Evolutionary conservation across 345 rosid species (phyloP), one percentile per base, ranked within the genome.

Genomic region (Rubroshorea leprosula): DNA sequence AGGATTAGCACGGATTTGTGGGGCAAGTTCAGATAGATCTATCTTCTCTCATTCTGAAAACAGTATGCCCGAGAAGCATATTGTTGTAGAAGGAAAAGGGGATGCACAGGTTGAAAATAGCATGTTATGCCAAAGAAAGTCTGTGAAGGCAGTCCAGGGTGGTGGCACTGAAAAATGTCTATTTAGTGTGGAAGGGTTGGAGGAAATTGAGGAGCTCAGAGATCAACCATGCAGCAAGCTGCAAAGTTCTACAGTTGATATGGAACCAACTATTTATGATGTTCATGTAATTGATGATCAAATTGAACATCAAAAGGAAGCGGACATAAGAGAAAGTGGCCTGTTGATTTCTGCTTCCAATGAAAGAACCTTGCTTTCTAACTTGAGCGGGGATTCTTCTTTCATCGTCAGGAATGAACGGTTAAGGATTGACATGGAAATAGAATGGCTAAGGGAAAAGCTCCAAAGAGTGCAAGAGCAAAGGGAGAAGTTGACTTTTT

Each of bases 281-380:
- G 87, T 86, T 69, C 86, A 80, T 68, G 83, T 81, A 20, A 63
- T 86, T 64, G 86, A 83, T 56, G 86, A 85, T 68, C 60, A 75
- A 23, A 58, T 22, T 35, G 62, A 68, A 45, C 0, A 22, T 54
- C 13, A 13, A 8, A 35, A 44, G 57, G 71, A 57, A 67, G 64
- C 59, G 15, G 56, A 21, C 38, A 55, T 39, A 58, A 66, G 57
- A 15, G 70, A 61, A 53, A 65, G 60, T 41, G 60, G 60, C 58
- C 16, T 29, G 12, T 60, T 58, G 11, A 22, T 55, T 39, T 5
- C 15, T 17, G 57, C 45, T 56, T 60, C 41, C 41, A 61, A 51
- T 63, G 43, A 61, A 27, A 29, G 71, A 69, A 45, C 17, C 50
- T 56, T 45, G 55, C 41, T 29, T 27, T 29, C 39, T 51, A 71